phyloP scores from a whole-genome alignment of 73 alveolate species.

The Urostyla sp. region DNA sequence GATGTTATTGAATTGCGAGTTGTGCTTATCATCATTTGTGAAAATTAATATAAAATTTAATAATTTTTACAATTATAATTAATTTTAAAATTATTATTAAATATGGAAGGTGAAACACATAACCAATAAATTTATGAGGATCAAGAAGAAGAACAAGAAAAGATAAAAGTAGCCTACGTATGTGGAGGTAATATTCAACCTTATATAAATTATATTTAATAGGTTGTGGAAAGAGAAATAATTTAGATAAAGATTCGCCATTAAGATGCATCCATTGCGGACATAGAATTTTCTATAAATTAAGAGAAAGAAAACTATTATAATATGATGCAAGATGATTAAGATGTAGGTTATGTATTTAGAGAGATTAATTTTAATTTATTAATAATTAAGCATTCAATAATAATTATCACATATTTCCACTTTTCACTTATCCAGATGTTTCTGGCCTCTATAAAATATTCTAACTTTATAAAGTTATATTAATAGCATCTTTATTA shows the following conservation, averaged over 20 bases:
- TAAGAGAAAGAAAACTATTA: slow-evolving; percentile 35
- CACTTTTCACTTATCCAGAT: not conserved
- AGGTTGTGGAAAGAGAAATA: slow-evolving; percentile 47
- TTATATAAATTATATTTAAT: not conserved
- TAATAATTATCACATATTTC: not conserved
- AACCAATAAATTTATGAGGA: slow-evolving; percentile 23
- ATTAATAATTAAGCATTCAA: not conserved
- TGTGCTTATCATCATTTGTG: too few relatives aligned
- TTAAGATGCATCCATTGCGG: slow-evolving; percentile 47
- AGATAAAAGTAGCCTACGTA: slow-evolving; percentile 42
- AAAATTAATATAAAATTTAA: too few relatives aligned
- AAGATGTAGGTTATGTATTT: not conserved
- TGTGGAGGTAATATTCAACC: slow-evolving; percentile 25
- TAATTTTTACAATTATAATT: too few relatives aligned
- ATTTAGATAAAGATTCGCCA: slow-evolving; percentile 38
- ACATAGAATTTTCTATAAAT: slow-evolving; percentile 40
- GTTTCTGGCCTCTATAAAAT: slow-evolving; percentile 25
- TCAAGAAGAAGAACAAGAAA: slow-evolving; percentile 22
- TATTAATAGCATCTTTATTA: not conserved
- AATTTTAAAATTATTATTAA: too few relatives aligned
- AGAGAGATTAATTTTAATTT: not conserved
- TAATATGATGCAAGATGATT: slow-evolving; percentile 40
- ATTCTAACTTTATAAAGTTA: not conserved
- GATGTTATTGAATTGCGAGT: too few relatives aligned
- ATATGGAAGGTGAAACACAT: too few relatives aligned